phyloP scores from a whole-genome alignment of 2,329 filamentous ascomycete species.

The Penicillium sp. region DNA sequence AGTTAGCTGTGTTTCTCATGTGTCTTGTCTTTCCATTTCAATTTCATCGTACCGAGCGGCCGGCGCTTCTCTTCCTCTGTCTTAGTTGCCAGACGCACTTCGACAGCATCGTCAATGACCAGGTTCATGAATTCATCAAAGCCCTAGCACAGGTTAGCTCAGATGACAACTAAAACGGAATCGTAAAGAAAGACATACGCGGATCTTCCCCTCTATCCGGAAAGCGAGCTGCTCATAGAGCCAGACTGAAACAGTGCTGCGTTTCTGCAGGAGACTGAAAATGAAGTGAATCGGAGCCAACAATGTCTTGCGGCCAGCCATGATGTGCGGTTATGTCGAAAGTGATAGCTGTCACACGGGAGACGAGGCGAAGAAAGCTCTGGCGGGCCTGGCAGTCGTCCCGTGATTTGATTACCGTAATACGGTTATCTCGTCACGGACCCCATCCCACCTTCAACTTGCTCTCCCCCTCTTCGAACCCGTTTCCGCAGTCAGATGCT shows the following conservation, averaged over 20 bases:
- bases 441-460: conserved; percentile 27
- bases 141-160: conserved; percentile 57
- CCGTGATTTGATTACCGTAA: conserved; percentile 27
- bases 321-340: conserved; percentile 26
- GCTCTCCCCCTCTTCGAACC: conserved; percentile 12
- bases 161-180: background rate
- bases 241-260: conserved; percentile 89
- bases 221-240: conserved; percentile 93
- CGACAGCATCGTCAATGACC: conserved; percentile 90
- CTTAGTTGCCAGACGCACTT: conserved; percentile 84
- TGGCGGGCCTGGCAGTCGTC: conserved; percentile 21
- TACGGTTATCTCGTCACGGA: conserved; percentile 24
- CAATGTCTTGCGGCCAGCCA: conserved; percentile 66
- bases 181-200: conserved; percentile 58
- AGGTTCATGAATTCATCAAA: conserved; percentile 99
- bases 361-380: conserved; percentile 20
- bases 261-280: conserved; percentile 85
- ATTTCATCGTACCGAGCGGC: conserved; percentile 64
- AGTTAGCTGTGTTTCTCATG: background rate
- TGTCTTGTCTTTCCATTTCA: background rate
- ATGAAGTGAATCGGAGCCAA: conserved; percentile 83
- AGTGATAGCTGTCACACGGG: conserved; percentile 11
- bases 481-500: conserved; percentile 2
- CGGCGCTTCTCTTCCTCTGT: conserved; percentile 75
- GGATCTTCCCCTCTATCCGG: conserved; percentile 93